Evolutionary conservation across 306 rosid genomes (phyloP).

Genomic region (Cicer arietinum): DNA sequence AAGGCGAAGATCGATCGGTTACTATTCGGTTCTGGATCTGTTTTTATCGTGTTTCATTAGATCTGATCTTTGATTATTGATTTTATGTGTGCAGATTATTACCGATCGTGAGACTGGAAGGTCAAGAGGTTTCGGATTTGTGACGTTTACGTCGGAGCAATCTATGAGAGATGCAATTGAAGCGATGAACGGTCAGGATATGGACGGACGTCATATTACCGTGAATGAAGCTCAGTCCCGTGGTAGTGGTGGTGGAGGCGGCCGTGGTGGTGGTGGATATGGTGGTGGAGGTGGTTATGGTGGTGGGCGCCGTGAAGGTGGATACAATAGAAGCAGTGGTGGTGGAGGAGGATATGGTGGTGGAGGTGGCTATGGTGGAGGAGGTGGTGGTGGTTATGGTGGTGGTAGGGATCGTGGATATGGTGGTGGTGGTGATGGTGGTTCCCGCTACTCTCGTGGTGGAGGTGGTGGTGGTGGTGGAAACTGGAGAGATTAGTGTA

Average conservation of each 20-base stretch:
- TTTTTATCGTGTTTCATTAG: background rate
- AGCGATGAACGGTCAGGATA: conserved; percentile 79
- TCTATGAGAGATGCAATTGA: conserved; percentile 82
- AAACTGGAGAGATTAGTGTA: conserved; percentile 65
- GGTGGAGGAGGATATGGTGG: conserved; percentile 47
- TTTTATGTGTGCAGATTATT: conserved; percentile 53
- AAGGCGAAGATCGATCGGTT: conserved; percentile 95
- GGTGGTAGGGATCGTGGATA: conserved; percentile 2
- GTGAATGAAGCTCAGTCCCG: conserved; percentile 93
- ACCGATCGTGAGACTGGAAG: conserved; percentile 94
- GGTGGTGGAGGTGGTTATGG: conserved; percentile 48
- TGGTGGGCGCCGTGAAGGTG: background rate
- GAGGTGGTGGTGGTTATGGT: background rate
- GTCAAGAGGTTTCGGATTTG: conserved; percentile 91
- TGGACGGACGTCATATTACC: conserved; percentile 87
- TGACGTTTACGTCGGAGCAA: conserved; percentile 70
- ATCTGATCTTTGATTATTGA: conserved; percentile 1
- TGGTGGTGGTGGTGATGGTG: conserved; percentile 41
- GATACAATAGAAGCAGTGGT: background rate
- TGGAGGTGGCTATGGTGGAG: background rate
- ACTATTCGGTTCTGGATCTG: conserved; percentile 38
- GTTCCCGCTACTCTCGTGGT: conserved; percentile 52
- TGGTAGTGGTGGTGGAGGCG: conserved; percentile 53
- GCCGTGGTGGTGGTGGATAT: conserved; percentile 29
- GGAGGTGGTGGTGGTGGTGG: conserved; percentile 44